Evolutionary conservation across 2,329 filamentous ascomycete genomes (phyloP).

Genomic region (Sclerotinia nivalis): DNA sequence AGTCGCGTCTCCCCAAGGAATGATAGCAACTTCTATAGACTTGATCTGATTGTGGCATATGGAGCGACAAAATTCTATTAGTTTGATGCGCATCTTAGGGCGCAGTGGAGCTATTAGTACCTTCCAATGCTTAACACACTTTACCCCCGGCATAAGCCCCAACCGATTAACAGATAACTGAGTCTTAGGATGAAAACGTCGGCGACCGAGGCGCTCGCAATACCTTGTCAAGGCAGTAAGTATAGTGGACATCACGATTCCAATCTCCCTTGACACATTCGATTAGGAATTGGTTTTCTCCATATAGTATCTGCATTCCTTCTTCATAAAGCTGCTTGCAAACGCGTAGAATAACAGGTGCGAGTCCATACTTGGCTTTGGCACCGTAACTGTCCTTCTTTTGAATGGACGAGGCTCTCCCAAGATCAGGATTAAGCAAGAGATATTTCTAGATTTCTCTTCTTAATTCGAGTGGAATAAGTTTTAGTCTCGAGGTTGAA

Average conservation of each 20-base stretch:
- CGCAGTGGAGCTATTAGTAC: background rate
- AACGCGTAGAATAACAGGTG: background rate
- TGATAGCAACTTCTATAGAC: background rate
- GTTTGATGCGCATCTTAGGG: background rate
- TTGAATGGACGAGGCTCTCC: background rate
- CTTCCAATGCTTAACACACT: background rate
- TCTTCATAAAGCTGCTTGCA: background rate
- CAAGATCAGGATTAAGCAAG: background rate
- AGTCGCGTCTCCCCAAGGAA: background rate
- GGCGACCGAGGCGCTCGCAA: background rate
- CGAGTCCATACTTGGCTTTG: background rate
- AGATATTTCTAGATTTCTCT: background rate
- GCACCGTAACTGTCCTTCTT: background rate
- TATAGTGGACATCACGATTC: no score
- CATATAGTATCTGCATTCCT: slow-evolving; percentile 1
- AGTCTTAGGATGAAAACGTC: background rate
- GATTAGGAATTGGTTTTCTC: background rate
- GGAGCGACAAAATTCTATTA: background rate
- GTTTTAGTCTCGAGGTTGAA: background rate
- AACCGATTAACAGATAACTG: background rate
- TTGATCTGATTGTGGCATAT: background rate
- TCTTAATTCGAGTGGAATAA: background rate
- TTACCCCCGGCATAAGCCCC: background rate
- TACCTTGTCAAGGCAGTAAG: background rate
- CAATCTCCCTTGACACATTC: background rate